Evolutionary conservation across 345 rosid species (phyloP), one percentile per base, ranked within the genome.

Genomic region (Erodium maritimum): DNA sequence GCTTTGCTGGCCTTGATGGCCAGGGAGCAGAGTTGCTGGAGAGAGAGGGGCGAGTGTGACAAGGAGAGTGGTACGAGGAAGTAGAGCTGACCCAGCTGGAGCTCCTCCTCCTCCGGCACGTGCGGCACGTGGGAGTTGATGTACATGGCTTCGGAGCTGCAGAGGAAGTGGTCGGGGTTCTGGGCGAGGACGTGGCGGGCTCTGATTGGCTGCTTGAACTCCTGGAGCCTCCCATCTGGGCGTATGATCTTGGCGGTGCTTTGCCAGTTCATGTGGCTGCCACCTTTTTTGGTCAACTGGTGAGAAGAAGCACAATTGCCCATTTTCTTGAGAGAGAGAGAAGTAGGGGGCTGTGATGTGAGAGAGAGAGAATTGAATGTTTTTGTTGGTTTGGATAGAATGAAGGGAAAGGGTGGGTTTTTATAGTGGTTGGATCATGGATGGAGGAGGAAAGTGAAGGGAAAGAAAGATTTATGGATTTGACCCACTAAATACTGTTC

Each of bases 181-280:
- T 54, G 62, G 56, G 67, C 63, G 21, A 56, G 33, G n/a, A 79
- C 23, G 62, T 17, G 22, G 7, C 57, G 52, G 14, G 73, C 69
- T 54, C 37, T 37, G 21, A 66, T 33, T 24, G 73, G 72, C 34
- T 50, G 61, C 58, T 24, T 61, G 22, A 72, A 52, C 64, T 70
- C 78, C 33, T 48, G 66, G 34, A 75, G 52, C 23, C 65, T 21
- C 34, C 76, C 70, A 42, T 75, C 68, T 29, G 71, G 86, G 25
- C 73, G 74, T 29, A 82, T 75, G 50, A 85, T 61, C 67, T 85
- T 85, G 1, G 82, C 88, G 0, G 82, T 80, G 2, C n/a, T n/a
- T n/a, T n/a, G n/a, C n/a, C n/a, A n/a, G n/a, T n/a, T n/a, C 8
- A 29, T 29, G 37, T 29, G 9, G 37, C 37, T 29, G 8, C 37